phyloP scores from a whole-genome alignment of 768 basidiomycete genomes.

The Lentinula guzmanii region DNA sequence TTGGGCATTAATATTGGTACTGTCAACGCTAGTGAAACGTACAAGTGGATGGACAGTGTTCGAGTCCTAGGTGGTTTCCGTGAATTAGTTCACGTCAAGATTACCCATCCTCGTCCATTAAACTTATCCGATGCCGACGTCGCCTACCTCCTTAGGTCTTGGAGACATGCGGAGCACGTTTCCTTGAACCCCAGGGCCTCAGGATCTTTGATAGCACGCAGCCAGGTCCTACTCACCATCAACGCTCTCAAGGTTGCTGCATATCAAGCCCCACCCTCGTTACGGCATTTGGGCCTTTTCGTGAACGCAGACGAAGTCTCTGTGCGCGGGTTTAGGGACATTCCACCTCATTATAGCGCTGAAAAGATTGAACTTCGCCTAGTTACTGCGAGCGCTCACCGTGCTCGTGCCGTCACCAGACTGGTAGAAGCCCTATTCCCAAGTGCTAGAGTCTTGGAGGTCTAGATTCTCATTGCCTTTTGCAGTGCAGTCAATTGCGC shows the following conservation, averaged over 20 bases:
- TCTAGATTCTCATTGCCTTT: neutral
- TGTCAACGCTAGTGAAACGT: neutral
- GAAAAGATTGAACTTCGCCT: neutral
- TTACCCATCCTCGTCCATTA: neutral
- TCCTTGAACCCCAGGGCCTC: neutral
- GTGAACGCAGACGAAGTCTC: neutral
- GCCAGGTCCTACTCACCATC: neutral
- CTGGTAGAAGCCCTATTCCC: neutral
- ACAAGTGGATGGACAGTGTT: neutral
- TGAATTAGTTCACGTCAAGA: neutral
- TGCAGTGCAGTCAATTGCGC: too few relatives aligned
- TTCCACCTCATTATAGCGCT: neutral
- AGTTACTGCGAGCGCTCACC: neutral
- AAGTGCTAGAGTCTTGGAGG: neutral
- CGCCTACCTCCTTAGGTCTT: neutral
- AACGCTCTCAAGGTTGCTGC: neutral
- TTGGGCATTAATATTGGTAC: neutral
- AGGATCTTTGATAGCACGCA: neutral
- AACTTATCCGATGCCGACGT: neutral
- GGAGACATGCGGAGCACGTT: neutral
- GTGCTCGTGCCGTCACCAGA: neutral
- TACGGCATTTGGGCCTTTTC: neutral
- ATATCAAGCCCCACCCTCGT: neutral
- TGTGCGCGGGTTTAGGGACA: neutral
- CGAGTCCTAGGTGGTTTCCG: neutral